These are phyloP conservation scores for Rhizopus stolonifer DNA, from an alignment of 371 early-diverging fungal species.

Conservation along the genomic window DNA sequence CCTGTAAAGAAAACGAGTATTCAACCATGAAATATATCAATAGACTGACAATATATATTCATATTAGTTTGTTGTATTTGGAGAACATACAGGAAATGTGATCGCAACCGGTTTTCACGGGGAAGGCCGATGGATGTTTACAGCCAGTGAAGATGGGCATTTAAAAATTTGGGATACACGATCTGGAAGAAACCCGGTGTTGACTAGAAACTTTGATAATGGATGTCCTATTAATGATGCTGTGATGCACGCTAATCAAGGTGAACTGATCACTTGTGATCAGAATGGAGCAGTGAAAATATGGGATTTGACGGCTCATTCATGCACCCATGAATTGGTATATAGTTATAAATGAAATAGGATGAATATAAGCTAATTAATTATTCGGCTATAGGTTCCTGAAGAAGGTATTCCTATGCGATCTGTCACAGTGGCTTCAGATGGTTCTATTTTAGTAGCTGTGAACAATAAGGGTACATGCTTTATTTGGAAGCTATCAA, in stretches of 20 bases:
- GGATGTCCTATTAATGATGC: constrained; percentile 91
- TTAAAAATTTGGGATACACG: constrained; percentile 89
- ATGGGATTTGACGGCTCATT: constrained; percentile 90
- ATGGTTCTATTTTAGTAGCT: constrained; percentile 87
- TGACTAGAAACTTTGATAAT: constrained; percentile 85
- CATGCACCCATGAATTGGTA: constrained; percentile 85
- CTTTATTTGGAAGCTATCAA: constrained; percentile 83
- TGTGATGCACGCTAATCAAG: constrained; percentile 94
- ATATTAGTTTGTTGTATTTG: constrained; percentile 69
- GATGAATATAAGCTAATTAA: no score
- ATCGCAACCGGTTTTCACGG: constrained; percentile 92
- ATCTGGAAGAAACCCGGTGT: constrained; percentile 58
- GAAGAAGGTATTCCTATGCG: constrained; percentile 88
- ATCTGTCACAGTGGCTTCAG: constrained; percentile 88
- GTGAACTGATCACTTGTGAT: constrained; percentile 92
- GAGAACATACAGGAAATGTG: constrained; percentile 89
- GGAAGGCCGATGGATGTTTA: constrained; percentile 92
- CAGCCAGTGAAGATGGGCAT: constrained; percentile 91
- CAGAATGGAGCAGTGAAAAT: constrained; percentile 90
- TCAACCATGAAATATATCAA: no score
- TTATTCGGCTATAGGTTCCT: constrained; percentile 58
- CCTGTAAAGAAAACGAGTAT: no score
- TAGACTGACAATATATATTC: no score
- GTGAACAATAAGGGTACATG: constrained; percentile 92
- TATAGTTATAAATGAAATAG: no score